phyloP scores from a whole-genome alignment of 257 asterid genomes.

The Lycium ferocissimum region DNA sequence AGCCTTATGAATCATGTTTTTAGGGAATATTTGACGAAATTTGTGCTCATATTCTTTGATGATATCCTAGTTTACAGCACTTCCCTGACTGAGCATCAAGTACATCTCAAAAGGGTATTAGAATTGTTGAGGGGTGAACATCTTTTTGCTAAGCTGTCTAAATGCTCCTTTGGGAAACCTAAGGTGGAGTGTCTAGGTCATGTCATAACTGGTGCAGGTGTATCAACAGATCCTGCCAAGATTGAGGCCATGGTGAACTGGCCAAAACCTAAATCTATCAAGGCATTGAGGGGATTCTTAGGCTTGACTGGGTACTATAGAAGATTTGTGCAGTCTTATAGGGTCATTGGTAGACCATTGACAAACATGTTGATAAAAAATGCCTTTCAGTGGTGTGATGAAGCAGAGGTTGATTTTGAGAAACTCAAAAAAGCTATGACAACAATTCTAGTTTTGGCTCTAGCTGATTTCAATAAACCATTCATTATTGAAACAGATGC shows the following conservation, averaged over 20 bases:
- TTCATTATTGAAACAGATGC: no score
- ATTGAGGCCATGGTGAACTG: background rate
- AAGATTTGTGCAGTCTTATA: background rate
- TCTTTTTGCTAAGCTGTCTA: no score
- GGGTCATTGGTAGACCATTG: background rate
- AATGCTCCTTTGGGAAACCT: no score
- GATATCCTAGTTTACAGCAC: no score
- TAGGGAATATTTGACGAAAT: no score
- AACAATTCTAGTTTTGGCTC: background rate
- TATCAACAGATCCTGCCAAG: background rate
- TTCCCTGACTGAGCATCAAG: no score
- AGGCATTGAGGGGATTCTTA: background rate
- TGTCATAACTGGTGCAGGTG: background rate
- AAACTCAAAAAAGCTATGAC: background rate
- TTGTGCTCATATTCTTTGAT: no score
- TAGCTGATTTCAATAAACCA: background rate
- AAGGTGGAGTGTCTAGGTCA: no score
- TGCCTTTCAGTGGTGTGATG: background rate
- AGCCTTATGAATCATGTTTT: no score
- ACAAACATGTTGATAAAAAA: background rate
- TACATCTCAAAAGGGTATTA: no score
- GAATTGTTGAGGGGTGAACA: no score
- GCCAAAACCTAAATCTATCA: background rate
- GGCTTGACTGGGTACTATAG: no score
- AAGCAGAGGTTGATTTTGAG: background rate